A percentile compares a stretch with the other conserved stretches of the same genome.
These are phyloP conservation scores for Capsicum chinense DNA, from an alignment of 257 asterid genomes.

Conservation along the genomic window DNA sequence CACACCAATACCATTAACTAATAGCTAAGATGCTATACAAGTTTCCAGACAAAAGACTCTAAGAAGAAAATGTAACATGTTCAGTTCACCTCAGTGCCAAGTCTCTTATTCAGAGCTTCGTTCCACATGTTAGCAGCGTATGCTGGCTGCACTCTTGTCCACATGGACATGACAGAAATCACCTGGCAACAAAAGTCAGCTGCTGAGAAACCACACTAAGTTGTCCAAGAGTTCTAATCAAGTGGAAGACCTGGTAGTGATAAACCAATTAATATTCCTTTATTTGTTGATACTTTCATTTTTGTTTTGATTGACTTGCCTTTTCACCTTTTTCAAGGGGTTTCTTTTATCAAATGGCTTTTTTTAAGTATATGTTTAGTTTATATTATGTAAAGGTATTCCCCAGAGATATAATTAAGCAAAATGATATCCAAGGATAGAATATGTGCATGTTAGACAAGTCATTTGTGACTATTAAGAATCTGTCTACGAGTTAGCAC, in stretches of 20 bases:
- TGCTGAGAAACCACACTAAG: constrained; percentile 33
- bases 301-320: neutral
- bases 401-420: neutral
- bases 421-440: constrained; percentile 12
- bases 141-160: constrained; percentile 99
- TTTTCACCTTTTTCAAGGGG: neutral
- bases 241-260: neutral
- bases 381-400: neutral
- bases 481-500: neutral
- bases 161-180: constrained; percentile 98
- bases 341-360: neutral
- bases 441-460: neutral
- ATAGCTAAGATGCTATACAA: neutral
- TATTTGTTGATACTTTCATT: neutral
- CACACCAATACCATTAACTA: constrained; percentile 13
- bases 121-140: constrained; percentile 99
- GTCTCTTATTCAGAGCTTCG: constrained; percentile 98
- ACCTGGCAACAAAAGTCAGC: constrained; percentile 58
- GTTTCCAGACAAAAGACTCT: neutral
- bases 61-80: constrained; percentile 12
- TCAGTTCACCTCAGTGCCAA: constrained; percentile 80
- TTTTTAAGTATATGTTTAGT: neutral
- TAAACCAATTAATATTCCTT: neutral
- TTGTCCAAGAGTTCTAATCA: constrained; percentile 24
- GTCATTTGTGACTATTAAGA: neutral